Evolutionary conservation across 768 basidiomycete genomes (phyloP).

Genomic region (Leccinum olivaceopallidum): DNA sequence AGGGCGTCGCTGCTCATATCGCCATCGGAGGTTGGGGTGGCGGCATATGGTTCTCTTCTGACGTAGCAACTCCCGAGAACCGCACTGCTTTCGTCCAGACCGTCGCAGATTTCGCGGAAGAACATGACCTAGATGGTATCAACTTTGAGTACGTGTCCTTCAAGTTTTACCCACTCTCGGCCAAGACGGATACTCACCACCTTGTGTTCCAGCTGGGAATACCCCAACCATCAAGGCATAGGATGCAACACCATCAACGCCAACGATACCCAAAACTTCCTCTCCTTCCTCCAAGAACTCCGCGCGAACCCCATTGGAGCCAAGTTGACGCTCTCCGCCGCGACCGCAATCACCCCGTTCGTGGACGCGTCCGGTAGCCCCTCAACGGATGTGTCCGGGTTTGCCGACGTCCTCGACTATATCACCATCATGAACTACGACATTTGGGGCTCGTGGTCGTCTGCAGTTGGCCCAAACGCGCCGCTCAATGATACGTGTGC

Average conservation of each 20-base stretch:
- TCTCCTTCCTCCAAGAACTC: conserved; percentile 71
- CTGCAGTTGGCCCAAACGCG: conserved; percentile 67
- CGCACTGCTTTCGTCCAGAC: conserved; percentile 65
- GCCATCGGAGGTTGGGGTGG: conserved; percentile 77
- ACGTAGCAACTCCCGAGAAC: conserved; percentile 55
- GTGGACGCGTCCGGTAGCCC: conserved; percentile 49
- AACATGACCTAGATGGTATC: conserved; percentile 57
- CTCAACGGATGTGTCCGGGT: conserved; percentile 61
- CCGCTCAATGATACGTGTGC: conserved; percentile 80
- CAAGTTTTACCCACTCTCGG: background rate
- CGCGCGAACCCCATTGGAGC: conserved; percentile 50
- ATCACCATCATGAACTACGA: conserved; percentile 68
- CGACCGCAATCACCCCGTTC: conserved; percentile 66
- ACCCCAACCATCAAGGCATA: conserved; percentile 63
- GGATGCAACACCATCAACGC: conserved; percentile 59
- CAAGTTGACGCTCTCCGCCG: conserved; percentile 65
- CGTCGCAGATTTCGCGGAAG: conserved; percentile 43
- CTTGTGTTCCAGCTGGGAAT: conserved; percentile 71
- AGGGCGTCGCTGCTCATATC: conserved; percentile 58
- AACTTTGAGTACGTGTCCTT: conserved; percentile 24
- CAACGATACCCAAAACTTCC: conserved; percentile 73
- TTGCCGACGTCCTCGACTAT: conserved; percentile 67
- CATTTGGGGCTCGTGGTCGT: conserved; percentile 39
- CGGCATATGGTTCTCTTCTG: conserved; percentile 58
- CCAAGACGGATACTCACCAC: background rate